phyloP scores from a whole-genome alignment of 1,139 yeast genomes.

The Geotrichum cucujoidarum region DNA sequence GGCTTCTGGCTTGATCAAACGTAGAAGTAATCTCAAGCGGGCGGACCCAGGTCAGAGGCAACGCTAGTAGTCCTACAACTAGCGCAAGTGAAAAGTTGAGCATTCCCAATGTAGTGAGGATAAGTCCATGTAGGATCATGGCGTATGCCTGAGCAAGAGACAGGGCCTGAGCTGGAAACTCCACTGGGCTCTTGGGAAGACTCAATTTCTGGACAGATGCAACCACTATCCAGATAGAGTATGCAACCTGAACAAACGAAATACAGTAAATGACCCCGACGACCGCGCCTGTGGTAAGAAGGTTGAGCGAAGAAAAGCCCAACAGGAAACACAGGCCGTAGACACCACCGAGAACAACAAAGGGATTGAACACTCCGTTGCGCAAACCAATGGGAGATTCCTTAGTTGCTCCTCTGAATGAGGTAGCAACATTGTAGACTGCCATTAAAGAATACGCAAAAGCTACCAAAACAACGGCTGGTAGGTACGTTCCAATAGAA shows the following conservation, averaged over 20 bases:
- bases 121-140: conserved; percentile 59
- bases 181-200: background rate
- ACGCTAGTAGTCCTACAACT: conserved; percentile 57
- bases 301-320: conserved; percentile 22
- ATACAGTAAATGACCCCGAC: conserved; percentile 20
- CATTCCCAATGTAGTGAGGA: conserved; percentile 69
- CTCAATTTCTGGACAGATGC: background rate
- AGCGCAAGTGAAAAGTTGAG: conserved; percentile 81
- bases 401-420: conserved; percentile 14
- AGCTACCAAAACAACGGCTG: conserved; percentile 73
- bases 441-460: conserved; percentile 69
- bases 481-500: conserved; percentile 89
- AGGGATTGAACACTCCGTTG: conserved; percentile 19
- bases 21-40: conserved; percentile 30
- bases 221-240: background rate
- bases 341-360: conserved; percentile 26
- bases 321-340: conserved; percentile 24
- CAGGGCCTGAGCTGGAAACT: conserved; percentile 23
- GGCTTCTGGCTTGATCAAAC: conserved; percentile 1
- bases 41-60: conserved; percentile 66
- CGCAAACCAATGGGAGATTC: conserved; percentile 7
- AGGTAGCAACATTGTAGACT: conserved; percentile 41
- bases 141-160: conserved; percentile 39
- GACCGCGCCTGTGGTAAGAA: conserved; percentile 20
- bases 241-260: conserved; percentile 9